phyloP scores from a whole-genome alignment of 2,329 filamentous ascomycete species.

The Diaporthe longicolla region DNA sequence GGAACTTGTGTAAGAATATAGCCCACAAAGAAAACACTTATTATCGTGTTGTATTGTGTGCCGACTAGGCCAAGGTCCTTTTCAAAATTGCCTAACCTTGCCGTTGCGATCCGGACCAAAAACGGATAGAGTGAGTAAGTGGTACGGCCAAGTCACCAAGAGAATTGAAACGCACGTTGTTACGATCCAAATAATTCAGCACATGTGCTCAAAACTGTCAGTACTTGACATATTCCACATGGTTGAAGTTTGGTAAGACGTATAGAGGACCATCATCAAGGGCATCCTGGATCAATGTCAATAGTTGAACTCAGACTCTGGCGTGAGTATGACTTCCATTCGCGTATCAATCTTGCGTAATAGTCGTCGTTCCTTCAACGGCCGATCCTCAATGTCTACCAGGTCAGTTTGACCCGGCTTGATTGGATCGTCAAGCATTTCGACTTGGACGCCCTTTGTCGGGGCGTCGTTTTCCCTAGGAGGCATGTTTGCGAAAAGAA shows the following conservation, averaged over 20 bases:
- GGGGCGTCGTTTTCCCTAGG: not conserved
- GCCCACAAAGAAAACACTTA: conserved; percentile 54
- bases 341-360: conserved; percentile 5
- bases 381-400: not conserved
- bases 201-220: conserved; percentile 55
- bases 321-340: not conserved
- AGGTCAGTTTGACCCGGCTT: not conserved
- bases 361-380: not conserved
- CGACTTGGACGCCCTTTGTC: not conserved
- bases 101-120: conserved; percentile 47
- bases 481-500: not conserved
- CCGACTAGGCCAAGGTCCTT: conserved; percentile 57
- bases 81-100: conserved; percentile 59
- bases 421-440: conserved; percentile 15
- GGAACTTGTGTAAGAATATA: conserved; percentile 56
- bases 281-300: conserved; percentile 6
- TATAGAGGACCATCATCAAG: conserved; percentile 25
- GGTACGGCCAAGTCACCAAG: not conserved
- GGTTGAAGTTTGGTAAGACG: not conserved
- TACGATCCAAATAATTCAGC: conserved; percentile 69
- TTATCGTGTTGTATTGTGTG: conserved; percentile 55
- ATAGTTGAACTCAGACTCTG: not conserved
- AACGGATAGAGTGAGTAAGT: not conserved
- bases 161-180: conserved; percentile 41
- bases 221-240: not conserved